A percentile compares a stretch with the other conserved stretches of the same genome.
Evolutionary conservation across 306 rosid genomes (phyloP).

Genomic region (Begonia peltatifolia): DNA sequence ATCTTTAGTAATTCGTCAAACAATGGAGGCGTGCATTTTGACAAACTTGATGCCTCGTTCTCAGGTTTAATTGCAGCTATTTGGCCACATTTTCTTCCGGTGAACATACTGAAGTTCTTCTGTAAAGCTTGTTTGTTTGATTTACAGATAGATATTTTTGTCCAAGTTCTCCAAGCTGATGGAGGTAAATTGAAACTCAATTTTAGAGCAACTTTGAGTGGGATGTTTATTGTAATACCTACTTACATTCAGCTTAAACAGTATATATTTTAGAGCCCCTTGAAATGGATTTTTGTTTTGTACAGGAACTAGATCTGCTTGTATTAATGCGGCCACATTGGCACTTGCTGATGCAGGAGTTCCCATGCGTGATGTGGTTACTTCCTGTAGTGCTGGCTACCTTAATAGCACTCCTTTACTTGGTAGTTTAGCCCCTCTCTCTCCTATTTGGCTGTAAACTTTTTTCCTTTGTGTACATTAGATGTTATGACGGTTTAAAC

Average conservation of each 20-base stretch:
- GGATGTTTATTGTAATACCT: neutral
- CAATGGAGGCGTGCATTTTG: slow-evolving; percentile 79
- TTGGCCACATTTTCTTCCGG: no score
- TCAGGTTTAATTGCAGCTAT: slow-evolving; percentile 34
- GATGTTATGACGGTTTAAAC: neutral
- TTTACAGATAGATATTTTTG: slow-evolving; percentile 77
- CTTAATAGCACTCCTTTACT: slow-evolving; percentile 78
- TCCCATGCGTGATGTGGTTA: slow-evolving; percentile 86
- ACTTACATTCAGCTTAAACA: no score
- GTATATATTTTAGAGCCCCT: no score
- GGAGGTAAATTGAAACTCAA: slow-evolving; percentile 42
- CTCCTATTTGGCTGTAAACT: neutral
- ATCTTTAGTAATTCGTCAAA: slow-evolving; percentile 79
- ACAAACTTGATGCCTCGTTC: slow-evolving; percentile 84
- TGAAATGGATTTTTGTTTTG: neutral
- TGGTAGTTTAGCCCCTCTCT: slow-evolving; percentile 25
- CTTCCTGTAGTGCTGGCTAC: slow-evolving; percentile 89
- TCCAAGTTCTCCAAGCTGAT: slow-evolving; percentile 94
- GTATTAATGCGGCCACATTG: slow-evolving; percentile 89
- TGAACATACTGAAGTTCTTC: slow-evolving; percentile 1
- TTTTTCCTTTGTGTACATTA: neutral
- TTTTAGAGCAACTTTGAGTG: neutral
- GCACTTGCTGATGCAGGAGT: slow-evolving; percentile 96
- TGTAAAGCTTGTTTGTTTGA: slow-evolving; percentile 11
- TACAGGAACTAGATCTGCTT: slow-evolving; percentile 88